Evolutionary conservation across 345 rosid genomes (phyloP).

Genomic region (Hevea brasiliensis): DNA sequence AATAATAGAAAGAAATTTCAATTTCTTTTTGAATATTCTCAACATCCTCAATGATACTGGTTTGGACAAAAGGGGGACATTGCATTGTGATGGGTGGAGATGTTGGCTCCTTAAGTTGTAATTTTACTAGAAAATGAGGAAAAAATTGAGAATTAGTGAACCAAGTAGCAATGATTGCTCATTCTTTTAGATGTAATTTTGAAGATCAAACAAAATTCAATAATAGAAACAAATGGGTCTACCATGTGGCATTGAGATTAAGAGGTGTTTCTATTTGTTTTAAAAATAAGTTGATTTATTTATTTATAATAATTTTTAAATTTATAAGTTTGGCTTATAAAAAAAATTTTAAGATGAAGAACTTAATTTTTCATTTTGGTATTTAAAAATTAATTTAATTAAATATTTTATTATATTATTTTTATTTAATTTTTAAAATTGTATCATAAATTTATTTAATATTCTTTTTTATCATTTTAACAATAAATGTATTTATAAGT

Average conservation of each 20-base stretch:
- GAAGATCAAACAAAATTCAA: constrained; percentile 11
- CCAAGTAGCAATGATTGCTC: background rate
- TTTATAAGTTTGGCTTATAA: background rate
- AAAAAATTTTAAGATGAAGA: too few species aligned
- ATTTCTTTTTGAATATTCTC: background rate
- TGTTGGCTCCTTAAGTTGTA: background rate
- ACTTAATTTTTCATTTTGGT: too few species aligned
- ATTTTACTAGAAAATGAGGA: background rate
- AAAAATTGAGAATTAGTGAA: background rate
- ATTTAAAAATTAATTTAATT: too few species aligned
- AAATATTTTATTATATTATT: too few species aligned
- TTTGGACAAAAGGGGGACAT: background rate
- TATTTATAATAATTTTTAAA: too few species aligned
- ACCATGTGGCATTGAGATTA: constrained; percentile 22
- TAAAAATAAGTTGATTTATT: too few species aligned
- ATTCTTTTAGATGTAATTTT: background rate
- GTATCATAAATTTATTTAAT: too few species aligned
- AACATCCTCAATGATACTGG: background rate
- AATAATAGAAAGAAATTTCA: background rate
- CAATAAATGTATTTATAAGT: too few species aligned
- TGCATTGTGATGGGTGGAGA: background rate
- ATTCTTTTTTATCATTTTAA: too few species aligned
- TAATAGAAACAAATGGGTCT: constrained; percentile 15
- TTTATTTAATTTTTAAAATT: too few species aligned
- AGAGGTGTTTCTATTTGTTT: too few species aligned